Base-by-base conservation (phyloP, 345 rosid species). In the Salix caprea region DNA sequence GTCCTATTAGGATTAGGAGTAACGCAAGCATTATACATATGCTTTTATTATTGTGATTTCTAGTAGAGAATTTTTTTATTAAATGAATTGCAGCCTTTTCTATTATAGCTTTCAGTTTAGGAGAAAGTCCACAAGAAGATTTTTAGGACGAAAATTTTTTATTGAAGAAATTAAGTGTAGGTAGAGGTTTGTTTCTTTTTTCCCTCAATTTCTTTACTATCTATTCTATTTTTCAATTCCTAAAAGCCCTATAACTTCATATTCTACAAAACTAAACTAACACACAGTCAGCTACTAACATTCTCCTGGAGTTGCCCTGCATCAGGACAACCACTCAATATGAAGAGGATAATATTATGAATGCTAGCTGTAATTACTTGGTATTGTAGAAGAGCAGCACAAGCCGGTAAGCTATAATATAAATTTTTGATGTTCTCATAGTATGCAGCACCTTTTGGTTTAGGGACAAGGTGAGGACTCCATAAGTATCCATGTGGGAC, bases 381-480 rank as follows among this genome's bases (percentile, higher is more conserved):
- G 40, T 19, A 28, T 28, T 68, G 32, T 44, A 52, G 50, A 65
- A 66, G 42, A 52, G 39, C 19, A 37, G 71, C 28, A 71, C 10
- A 71, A 67, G 15, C 24, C 18, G 24, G 24, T 12, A 7, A 16
- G 2, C 15, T 24, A 28, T 28, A 62, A 64, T 52, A 64, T 36
- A 39, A 70, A 19, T 4, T 36, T 69, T 34, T 1, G 62, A 42
- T 13, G 70, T 6, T 39, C 64, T 23, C 14, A 46, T 46, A 75
- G 62, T 7, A 42, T 71, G 56, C 40, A 74, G 73, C 26, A 96
- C 99, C 99, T 96, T 96, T 94, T 75, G 98, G 98, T 87, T 96
- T 96, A 56, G 99, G 99, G 77, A 94, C 98, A 76, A 92, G 98
- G 70, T 92, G 95, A 74, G 98, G 98, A 82, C 99, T 96, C 99